Conservation (phyloP, 2,329 filamentous ascomycete species). For the Chaetomiaceae sp. region DNA sequence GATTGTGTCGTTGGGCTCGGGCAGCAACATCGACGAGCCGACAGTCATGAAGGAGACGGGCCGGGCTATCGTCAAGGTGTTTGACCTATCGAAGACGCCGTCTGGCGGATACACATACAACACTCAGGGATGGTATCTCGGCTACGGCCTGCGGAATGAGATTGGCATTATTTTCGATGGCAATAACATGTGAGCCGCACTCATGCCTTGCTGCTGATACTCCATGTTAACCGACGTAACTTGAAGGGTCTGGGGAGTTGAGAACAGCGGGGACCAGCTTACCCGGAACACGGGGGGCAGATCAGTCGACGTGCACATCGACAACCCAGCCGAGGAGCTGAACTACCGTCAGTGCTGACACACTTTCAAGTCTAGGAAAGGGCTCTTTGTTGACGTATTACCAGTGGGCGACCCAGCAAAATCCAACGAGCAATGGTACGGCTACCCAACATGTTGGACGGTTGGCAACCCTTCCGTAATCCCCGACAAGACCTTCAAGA, state of each 20-base stretch:
- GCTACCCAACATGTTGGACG: not conserved
- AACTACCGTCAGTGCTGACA: not conserved
- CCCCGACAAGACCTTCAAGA: not conserved
- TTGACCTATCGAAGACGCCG: not conserved
- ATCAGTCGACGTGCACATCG: not conserved
- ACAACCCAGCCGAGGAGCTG: not conserved
- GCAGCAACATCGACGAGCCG: not conserved
- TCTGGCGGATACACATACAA: not conserved
- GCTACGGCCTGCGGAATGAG: not conserved
- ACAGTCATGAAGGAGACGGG: not conserved
- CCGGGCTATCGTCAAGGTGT: not conserved
- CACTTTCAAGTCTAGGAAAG: not conserved
- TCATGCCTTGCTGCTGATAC: no score
- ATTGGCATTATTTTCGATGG: not conserved
- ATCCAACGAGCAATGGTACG: constrained; percentile 1
- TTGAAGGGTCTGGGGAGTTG: not conserved
- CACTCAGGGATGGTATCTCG: not conserved
- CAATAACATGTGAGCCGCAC: not conserved
- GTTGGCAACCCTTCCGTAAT: not conserved
- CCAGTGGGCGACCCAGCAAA: not conserved
- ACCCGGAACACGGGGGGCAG: not conserved
- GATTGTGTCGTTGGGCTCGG: not conserved
- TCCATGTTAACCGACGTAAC: no score
- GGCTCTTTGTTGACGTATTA: not conserved
- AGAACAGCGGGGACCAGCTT: not conserved